These are phyloP conservation scores for Pseudogymnoascus verrucosus DNA, from an alignment of 2,329 filamentous ascomycete genomes.

Conservation along the genomic window DNA sequence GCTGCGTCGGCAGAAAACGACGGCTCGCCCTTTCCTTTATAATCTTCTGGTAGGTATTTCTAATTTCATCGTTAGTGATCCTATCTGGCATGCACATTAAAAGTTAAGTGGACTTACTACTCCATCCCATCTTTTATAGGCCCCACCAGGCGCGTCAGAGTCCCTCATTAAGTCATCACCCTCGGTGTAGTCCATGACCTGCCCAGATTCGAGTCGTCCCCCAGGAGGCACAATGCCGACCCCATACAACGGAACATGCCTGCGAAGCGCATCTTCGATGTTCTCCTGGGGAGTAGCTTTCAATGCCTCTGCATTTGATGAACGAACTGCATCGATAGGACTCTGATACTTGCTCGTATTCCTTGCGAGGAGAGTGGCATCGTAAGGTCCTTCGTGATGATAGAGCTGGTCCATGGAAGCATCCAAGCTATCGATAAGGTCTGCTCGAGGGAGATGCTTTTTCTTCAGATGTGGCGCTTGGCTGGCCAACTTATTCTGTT, in stretches of 20 bases:
- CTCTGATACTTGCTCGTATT: constrained; percentile 57
- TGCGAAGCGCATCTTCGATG: constrained; percentile 62
- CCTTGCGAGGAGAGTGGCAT: constrained; percentile 67
- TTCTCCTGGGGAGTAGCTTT: constrained; percentile 74
- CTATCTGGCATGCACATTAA: constrained; percentile 12
- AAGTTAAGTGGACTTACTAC: constrained; percentile 48
- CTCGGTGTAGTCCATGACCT: constrained; percentile 70
- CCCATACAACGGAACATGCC: constrained; percentile 74
- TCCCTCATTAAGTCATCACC: constrained; percentile 82
- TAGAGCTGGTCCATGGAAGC: constrained; percentile 56
- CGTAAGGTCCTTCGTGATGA: constrained; percentile 87
- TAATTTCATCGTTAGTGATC: constrained; percentile 27
- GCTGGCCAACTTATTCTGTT: constrained; percentile 57
- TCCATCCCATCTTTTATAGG: constrained; percentile 69
- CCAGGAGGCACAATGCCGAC: constrained; percentile 71
- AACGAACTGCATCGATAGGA: constrained; percentile 68
- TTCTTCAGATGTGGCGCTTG: constrained; percentile 59
- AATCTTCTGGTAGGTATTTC: constrained; percentile 66
- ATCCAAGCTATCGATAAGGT: constrained; percentile 77
- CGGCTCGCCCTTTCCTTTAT: constrained; percentile 77
- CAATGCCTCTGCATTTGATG: constrained; percentile 68
- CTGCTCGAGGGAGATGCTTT: constrained; percentile 57
- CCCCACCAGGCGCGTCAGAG: constrained; percentile 55
- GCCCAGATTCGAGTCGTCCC: constrained; percentile 57
- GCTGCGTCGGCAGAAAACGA: constrained; percentile 63